Evolutionary conservation across 2,329 filamentous ascomycete genomes (phyloP), one percentile per base, ranked within the genome.

Genomic region (Coleophoma crateriformis): DNA sequence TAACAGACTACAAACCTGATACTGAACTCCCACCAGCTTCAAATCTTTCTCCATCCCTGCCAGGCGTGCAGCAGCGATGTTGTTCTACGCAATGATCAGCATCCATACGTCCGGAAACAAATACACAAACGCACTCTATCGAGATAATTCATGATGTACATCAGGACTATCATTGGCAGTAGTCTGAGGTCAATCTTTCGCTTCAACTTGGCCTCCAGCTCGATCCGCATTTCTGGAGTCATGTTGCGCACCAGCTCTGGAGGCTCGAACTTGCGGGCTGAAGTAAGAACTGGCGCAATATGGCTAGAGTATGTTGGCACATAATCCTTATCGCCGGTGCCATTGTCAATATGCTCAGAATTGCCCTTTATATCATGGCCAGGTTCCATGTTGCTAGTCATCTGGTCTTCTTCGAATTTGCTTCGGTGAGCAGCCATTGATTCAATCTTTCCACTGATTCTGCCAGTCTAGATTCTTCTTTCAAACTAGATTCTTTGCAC

Each of bases 81-180:
- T 81, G 58, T 81, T 81, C 52, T 60, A 34, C 4, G 32, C 27
- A 27, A 37, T 11, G 20, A 19, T 48, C 3, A 50, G 33, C 13
- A 44, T 11, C 19, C 13, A 14, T 39, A 75, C 70, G 27, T 13
- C 17, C 38, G 15, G 8, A 33, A 14, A 27, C 33, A 34, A 33
- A 20, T 34, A 57, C 11, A 17, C 3, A 27, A 5, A 64, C 65
- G 60, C 60, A 61, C 58, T 40, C 64, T 54, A 56, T 83, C 79
- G 12, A 86, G 67, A 61, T 85, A 86, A 58, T 86, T 87, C 70
- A 87, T 71, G 56, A 87, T 82, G 57, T 86, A 88, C 74, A 88
- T 86, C 43, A 87, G 58, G 47, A 87, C 78, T 39, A 87, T 71
- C 67, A 83, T 82, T 0, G 85, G 85, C 58, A 89, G 70, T 32